phyloP scores from a whole-genome alignment of 2,329 filamentous ascomycete genomes.

The Fusarium chlamydosporum region DNA sequence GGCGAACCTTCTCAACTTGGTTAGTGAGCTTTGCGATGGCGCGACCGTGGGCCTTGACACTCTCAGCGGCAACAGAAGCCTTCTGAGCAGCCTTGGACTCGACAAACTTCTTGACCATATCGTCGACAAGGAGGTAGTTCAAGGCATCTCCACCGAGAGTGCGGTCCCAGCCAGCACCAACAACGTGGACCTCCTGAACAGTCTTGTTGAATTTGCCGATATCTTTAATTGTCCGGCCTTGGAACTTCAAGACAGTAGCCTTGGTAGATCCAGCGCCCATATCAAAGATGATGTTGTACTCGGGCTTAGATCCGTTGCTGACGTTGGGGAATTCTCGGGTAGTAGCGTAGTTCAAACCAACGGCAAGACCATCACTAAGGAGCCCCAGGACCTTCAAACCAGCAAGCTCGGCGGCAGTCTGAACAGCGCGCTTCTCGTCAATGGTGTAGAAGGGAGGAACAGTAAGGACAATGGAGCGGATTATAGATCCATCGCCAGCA shows the following conservation, averaged over 20 bases:
- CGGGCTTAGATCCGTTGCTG: slow-evolving; percentile 85
- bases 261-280: slow-evolving; percentile 98
- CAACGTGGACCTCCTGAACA: slow-evolving; percentile 90
- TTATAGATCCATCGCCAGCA: slow-evolving; percentile 79
- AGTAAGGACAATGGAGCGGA: slow-evolving; percentile 89
- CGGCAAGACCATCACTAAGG: slow-evolving; percentile 90
- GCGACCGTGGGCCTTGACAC: slow-evolving; percentile 81
- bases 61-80: slow-evolving; percentile 71
- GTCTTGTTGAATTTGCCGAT: slow-evolving; percentile 96
- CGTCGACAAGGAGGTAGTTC: slow-evolving; percentile 88
- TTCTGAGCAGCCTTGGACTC: slow-evolving; percentile 77
- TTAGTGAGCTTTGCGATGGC: slow-evolving; percentile 92
- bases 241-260: slow-evolving; percentile 90
- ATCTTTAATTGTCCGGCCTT: slow-evolving; percentile 90
- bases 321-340: slow-evolving; percentile 89
- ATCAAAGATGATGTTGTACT: slow-evolving; percentile 94
- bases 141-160: slow-evolving; percentile 90
- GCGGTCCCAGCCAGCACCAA: slow-evolving; percentile 90
- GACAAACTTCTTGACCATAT: slow-evolving; percentile 87
- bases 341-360: slow-evolving; percentile 95
- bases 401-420: slow-evolving; percentile 87
- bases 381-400: slow-evolving; percentile 88
- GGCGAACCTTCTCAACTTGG: slow-evolving; percentile 87
- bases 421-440: slow-evolving; percentile 89
- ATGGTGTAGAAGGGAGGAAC: slow-evolving; percentile 90